Base-by-base conservation (phyloP, 345 rosid species). In the Citrus maxima region DNA sequence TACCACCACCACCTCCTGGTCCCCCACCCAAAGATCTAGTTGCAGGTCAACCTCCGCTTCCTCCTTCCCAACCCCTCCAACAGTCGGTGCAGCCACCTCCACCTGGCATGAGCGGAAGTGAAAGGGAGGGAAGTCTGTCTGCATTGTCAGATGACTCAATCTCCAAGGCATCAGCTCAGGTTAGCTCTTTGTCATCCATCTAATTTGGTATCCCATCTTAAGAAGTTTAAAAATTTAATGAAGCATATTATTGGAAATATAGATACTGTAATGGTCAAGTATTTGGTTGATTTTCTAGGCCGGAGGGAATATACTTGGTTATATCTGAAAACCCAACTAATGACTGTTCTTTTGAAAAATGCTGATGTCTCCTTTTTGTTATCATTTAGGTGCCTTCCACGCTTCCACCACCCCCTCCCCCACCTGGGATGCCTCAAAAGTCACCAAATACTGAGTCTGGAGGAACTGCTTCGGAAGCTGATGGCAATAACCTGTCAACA, bases 1-100 rank as follows among this genome's bases (percentile, higher is more conserved):
- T 86, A 68, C 94, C 95, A 40, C 98, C 97, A 71, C 98, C 99
- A 21, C 99, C 98, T 70, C 97, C 97, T 12, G 98, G 99, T 10
- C 94, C 97, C 27, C 95, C 95, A 35, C 94, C 96, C 49, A 91
- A 82, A 80, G 95, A 93, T 70, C 93, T 88, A 70, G 65, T 80
- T 82, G 70, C 83, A 30, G 73, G 80, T 78, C 89, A 69, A 54
- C 86, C 88, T 80, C 86, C 83, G 40, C 92, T 88, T 84, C 94
- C 94, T 8, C 91, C 94, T 24, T 91, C 94, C 70, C 93, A 92
- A 71, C 93, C 93, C 67, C 83, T 79, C 35, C 91, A 84, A 51
- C 92, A 80, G 67, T 84, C 91, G 72, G 80, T 85, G 14, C 97
- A 87, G 76, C 96, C 87, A 22, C 87, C 87, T 32, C 92, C 92